Base-by-base conservation (phyloP, 2,329 filamentous ascomycete species). In the Xylariomycetidae sp. region DNA sequence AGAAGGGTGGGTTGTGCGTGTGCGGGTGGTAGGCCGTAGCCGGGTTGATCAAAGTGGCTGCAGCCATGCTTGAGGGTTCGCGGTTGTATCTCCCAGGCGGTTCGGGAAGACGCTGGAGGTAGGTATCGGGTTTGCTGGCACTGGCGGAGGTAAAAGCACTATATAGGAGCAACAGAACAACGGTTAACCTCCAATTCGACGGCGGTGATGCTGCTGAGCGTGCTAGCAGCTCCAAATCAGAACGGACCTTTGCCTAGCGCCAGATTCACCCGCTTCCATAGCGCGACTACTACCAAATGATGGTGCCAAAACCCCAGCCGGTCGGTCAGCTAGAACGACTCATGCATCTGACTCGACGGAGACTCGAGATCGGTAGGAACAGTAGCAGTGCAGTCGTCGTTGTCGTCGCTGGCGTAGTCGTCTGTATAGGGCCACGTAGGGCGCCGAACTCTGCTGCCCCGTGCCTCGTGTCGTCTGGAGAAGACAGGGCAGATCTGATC, bases 241-340 rank as follows among this genome's bases (percentile, higher is more conserved):
- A 43, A 56, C 54, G 43, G 43, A 57, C 54, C 54, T 58, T 56
- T 55, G 53, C 53, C 53, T 58, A 51, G 48, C 48, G 42, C 52
- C 50, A 52, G 53, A 55, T 53, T 53, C 52, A 51, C 52, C 54
- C 49, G 50, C 42, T 52, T 58, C 54, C 54, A 58, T 58, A 54
- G 52, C 54, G 50, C 52, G 49, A 55, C 50, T 49, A 40, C 48
- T 52, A 40, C 49, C 53, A 49, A 45, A 38, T 39, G 34, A 44
- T 48, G 38, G 43, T 55, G 43, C 53, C 53, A 50, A 50, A 46
- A 50, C 50, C 53, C 54, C 52, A 50, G 47, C 50, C 46, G 48
- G 40, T 39, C 29, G 32, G 34, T 46, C 39, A 47, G 39, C 44
- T 52, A 54, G 38, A 37, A 48, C 43, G 36, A 48, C 47, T 48